Evolutionary conservation across 306 rosid species (phyloP), one percentile per base, ranked within the genome.

Genomic region (Casuarina cunninghamiana): DNA sequence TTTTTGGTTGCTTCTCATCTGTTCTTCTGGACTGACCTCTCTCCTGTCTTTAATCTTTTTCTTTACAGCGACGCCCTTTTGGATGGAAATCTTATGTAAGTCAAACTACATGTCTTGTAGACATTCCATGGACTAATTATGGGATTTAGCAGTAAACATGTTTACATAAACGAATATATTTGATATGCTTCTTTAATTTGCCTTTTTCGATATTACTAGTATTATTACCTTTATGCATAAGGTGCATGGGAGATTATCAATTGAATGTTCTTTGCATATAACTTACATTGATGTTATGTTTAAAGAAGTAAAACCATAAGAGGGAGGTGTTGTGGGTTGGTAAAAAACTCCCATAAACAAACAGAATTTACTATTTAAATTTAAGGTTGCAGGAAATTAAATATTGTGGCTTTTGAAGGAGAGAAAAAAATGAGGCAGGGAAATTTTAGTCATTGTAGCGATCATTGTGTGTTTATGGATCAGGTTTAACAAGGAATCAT

Each of bases 31-130:
- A 37, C 89, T 87, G 83, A 89, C 81, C 42, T 79, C 4, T 11
- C 77, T 38, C 75, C 45, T 75, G 2, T 0, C 0, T 83, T 62
- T 0, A 75, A 16, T 61, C 82, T 60, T 81, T 84, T 78, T 72
- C 78, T 65, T 84, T 86, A 80, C 98, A 96, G 98, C 87, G 91
- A 83, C 42, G 91, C 97, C 85, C 84, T 93, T 61, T n/a, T 75
- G 1, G 97, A 96, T 82, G 99, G 98, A 77, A 96, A 96, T 70
- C 94, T 96, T 48, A 81, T 93, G 99, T 93, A 89, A 96, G 99
- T 90, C 37, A 10, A 50, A 53, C 53, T 50, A 17, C 50, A 13
- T 69, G 53, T 17, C 71, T 63, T 4, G 5, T 63, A 38, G 4
- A 15, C 44, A 63, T 16, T 6, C 42, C 42, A 1, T 42, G 8